phyloP scores from a whole-genome alignment of 2,329 filamentous ascomycete genomes.

The Sclerotinia spermophila region DNA sequence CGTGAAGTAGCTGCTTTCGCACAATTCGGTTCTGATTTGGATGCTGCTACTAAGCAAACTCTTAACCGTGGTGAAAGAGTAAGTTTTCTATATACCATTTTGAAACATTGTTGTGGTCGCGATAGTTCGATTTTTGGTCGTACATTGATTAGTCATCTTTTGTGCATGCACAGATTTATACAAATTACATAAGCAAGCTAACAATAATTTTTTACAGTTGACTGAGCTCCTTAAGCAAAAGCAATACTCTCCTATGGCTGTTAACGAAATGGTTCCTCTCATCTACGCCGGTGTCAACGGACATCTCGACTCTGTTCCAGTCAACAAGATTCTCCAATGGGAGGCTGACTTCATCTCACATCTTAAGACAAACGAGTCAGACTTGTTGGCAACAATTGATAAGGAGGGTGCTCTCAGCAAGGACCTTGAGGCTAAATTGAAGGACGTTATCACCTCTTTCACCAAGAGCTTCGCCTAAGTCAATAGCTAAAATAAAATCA shows the following conservation, averaged over 20 bases:
- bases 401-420: conserved; percentile 96
- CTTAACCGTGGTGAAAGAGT: conserved; percentile 97
- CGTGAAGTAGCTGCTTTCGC: conserved; percentile 99
- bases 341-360: conserved; percentile 91
- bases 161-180: not conserved
- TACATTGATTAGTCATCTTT: not conserved
- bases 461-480: conserved; percentile 80
- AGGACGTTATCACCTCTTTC: conserved; percentile 73
- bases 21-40: conserved; percentile 99
- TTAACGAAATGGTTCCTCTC: conserved; percentile 99
- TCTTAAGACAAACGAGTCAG: conserved; percentile 85
- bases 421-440: conserved; percentile 80
- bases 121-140: not conserved
- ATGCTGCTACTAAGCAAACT: conserved; percentile 98
- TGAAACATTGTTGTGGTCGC: too few relatives aligned
- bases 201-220: conserved; percentile 47
- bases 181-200: conserved; percentile 29
- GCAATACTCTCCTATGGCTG: conserved; percentile 97
- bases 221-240: conserved; percentile 99
- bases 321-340: conserved; percentile 88
- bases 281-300: conserved; percentile 99
- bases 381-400: conserved; percentile 80
- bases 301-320: conserved; percentile 82
- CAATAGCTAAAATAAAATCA: conserved; percentile 23
- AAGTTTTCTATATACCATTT: conserved; percentile 43